A percentile compares a stretch with the other conserved stretches of the same genome.
phyloP scores from a whole-genome alignment of 2,329 filamentous ascomycete genomes.

The Sporothrix humicola region DNA sequence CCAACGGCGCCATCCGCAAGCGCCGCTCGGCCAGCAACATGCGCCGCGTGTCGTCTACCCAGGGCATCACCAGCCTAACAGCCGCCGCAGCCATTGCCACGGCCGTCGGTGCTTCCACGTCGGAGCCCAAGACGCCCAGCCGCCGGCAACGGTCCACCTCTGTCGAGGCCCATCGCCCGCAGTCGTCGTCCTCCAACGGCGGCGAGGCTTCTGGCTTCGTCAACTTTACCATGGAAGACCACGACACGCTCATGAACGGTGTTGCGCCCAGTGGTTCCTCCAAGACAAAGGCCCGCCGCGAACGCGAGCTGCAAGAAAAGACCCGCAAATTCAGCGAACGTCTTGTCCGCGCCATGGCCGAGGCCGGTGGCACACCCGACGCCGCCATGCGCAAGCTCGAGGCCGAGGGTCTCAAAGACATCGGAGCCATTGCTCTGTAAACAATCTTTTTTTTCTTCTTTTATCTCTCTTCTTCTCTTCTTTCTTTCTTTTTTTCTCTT shows the following conservation, averaged over 20 bases:
- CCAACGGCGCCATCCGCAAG: slow-evolving; percentile 44
- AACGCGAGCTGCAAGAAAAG: slow-evolving; percentile 84
- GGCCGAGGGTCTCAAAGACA: slow-evolving; percentile 26
- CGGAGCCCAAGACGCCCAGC: slow-evolving; percentile 29
- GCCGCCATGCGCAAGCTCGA: slow-evolving; percentile 50
- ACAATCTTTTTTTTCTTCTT: background rate
- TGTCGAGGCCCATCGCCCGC: slow-evolving; percentile 23
- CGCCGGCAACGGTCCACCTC: slow-evolving; percentile 30
- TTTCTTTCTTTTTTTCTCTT: slow-evolving; percentile 2
- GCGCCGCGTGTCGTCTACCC: slow-evolving; percentile 38
- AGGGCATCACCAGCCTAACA: background rate
- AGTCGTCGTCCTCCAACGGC: slow-evolving; percentile 1
- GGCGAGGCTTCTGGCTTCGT: slow-evolving; percentile 68
- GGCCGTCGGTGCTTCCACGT: background rate
- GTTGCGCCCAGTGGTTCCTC: slow-evolving; percentile 89
- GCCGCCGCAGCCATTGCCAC: slow-evolving; percentile 14
- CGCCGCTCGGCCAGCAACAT: slow-evolving; percentile 45
- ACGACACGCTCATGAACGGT: slow-evolving; percentile 78
- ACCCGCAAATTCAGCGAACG: slow-evolving; percentile 70
- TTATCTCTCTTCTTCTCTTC: slow-evolving; percentile 9
- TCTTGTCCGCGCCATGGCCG: slow-evolving; percentile 70
- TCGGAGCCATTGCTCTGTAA: slow-evolving; percentile 15
- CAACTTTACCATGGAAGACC: slow-evolving; percentile 86
- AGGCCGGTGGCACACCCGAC: slow-evolving; percentile 67
- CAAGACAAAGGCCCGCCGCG: slow-evolving; percentile 92